phyloP scores from a whole-genome alignment of 805 yeast genomes.

The Candida maesae region DNA sequence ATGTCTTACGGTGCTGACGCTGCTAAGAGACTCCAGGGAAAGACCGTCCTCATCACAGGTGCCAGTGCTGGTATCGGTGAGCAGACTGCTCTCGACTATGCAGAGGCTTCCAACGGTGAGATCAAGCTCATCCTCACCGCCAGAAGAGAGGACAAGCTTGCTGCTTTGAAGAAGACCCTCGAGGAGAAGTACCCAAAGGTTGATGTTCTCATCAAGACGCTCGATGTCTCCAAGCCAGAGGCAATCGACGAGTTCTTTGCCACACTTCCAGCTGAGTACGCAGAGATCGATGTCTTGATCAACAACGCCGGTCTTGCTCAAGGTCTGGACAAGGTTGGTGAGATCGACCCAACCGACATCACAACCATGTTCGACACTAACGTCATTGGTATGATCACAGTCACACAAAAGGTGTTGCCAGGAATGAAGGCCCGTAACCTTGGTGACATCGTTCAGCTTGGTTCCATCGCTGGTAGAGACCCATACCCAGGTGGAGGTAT shows the following conservation, averaged over 20 bases:
- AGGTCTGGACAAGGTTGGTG: constrained; percentile 77
- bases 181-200: constrained; percentile 43
- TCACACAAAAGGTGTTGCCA: constrained; percentile 76
- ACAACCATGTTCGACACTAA: constrained; percentile 81
- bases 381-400: constrained; percentile 77
- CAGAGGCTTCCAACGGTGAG: constrained; percentile 70
- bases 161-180: constrained; percentile 46
- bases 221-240: constrained; percentile 57
- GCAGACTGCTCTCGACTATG: constrained; percentile 86
- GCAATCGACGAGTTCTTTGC: constrained; percentile 48
- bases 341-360: constrained; percentile 60
- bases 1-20: constrained; percentile 73
- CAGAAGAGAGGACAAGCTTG: constrained; percentile 63
- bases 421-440: constrained; percentile 63
- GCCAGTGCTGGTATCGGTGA: constrained; percentile 95
- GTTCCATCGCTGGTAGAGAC: constrained; percentile 80
- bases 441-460: constrained; percentile 73
- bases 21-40: constrained; percentile 75
- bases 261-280: constrained; percentile 52
- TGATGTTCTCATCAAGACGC: constrained; percentile 39
- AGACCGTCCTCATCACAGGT: constrained; percentile 82
- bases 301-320: constrained; percentile 80
- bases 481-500: constrained; percentile 78
- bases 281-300: constrained; percentile 59
- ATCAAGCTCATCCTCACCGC: constrained; percentile 73